phyloP scores from a whole-genome alignment of 1,139 yeast genomes.

The Spathaspora sp. region DNA sequence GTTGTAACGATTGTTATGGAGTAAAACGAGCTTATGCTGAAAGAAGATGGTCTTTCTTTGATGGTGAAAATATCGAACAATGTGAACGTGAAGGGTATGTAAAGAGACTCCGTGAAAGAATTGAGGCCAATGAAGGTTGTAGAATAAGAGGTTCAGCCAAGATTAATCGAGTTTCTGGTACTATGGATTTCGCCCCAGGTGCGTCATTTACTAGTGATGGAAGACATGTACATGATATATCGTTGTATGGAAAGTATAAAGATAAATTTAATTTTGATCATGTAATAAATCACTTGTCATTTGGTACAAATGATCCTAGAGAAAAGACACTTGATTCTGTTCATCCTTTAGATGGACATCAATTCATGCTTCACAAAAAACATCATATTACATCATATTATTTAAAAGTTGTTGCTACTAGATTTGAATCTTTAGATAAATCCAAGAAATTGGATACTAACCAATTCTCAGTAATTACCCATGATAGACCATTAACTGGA shows the following conservation, averaged over 20 bases:
- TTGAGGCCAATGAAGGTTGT: conserved; percentile 74
- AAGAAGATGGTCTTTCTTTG: conserved; percentile 84
- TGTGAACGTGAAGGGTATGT: conserved; percentile 91
- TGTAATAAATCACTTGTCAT: conserved; percentile 73
- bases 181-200: conserved; percentile 95
- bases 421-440: conserved; percentile 67
- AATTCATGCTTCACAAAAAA: conserved; percentile 45
- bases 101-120: conserved; percentile 50
- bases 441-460: conserved; percentile 66
- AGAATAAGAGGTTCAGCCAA: conserved; percentile 75
- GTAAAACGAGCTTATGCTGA: conserved; percentile 78
- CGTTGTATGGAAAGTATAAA: conserved; percentile 58
- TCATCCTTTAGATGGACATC: conserved; percentile 71
- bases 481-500: conserved; percentile 80
- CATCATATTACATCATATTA: conserved; percentile 73
- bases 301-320: conserved; percentile 57
- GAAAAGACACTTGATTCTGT: conserved; percentile 35
- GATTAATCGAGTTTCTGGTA: conserved; percentile 85
- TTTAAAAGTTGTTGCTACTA: conserved; percentile 86
- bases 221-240: conserved; percentile 80
- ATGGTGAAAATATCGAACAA: conserved; percentile 82
- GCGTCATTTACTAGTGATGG: conserved; percentile 55
- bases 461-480: conserved; percentile 88
- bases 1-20: conserved; percentile 86
- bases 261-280: conserved; percentile 71